A percentile compares a stretch with the other conserved stretches of the same genome.
phyloP scores from a whole-genome alignment of 2,329 filamentous ascomycete genomes.

The Hypomyces rosellus region DNA sequence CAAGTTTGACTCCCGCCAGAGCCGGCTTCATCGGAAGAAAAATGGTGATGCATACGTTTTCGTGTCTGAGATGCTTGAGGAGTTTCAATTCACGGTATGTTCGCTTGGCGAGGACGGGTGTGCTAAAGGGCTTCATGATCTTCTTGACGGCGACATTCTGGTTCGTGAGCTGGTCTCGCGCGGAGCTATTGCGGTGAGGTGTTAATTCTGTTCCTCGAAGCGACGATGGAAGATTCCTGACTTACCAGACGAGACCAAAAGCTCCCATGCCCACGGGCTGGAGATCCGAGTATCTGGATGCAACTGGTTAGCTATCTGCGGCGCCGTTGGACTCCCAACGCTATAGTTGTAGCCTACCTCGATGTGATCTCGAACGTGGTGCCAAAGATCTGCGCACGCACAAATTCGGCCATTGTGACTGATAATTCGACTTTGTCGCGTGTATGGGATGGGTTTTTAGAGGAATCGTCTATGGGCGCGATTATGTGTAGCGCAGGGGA shows the following conservation, averaged over 20 bases:
- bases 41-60: slow-evolving; percentile 61
- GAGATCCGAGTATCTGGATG: slow-evolving; percentile 82
- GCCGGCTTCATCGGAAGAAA: too few relatives aligned
- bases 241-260: slow-evolving; percentile 93
- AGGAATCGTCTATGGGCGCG: not conserved
- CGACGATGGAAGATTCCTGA: not conserved
- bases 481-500: too few relatives aligned
- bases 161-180: slow-evolving; percentile 93
- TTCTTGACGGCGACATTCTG: slow-evolving; percentile 99
- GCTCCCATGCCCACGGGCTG: slow-evolving; percentile 99
- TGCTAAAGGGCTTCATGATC: slow-evolving; percentile 99
- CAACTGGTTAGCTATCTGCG: not conserved
- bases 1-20: too few relatives aligned
- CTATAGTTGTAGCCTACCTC: slow-evolving; percentile 52
- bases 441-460: not conserved
- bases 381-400: slow-evolving; percentile 98
- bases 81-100: slow-evolving; percentile 97
- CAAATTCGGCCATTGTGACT: slow-evolving; percentile 90
- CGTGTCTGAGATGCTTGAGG: slow-evolving; percentile 91
- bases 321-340: not conserved
- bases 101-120: slow-evolving; percentile 93
- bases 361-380: slow-evolving; percentile 99
- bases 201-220: slow-evolving; percentile 3
- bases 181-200: slow-evolving; percentile 58
- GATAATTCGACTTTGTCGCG: not conserved